Evolutionary conservation across 139 green algal species (phyloP).

Genomic region (Coelastrella sp.): DNA sequence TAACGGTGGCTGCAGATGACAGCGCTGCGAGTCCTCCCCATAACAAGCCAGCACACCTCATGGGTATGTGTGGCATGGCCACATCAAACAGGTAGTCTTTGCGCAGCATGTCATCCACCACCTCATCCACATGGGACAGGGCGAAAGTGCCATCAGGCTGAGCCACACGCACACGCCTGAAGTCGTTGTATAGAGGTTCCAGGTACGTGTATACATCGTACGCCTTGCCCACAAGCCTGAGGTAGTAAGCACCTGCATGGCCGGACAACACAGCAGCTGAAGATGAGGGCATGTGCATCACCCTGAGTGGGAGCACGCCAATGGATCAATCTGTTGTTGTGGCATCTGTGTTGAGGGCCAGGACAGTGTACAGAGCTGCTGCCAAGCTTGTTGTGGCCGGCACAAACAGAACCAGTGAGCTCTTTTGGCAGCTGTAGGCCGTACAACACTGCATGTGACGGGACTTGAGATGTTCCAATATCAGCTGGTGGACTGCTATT

Average conservation of each 20-base stretch:
- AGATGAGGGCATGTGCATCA: not conserved
- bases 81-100: slow-evolving; percentile 96
- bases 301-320: not conserved
- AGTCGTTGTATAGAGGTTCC: slow-evolving; percentile 98
- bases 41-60: slow-evolving; percentile 50
- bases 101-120: slow-evolving; percentile 93
- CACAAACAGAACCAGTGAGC: no score
- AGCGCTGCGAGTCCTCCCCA: no score
- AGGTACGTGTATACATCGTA: slow-evolving; percentile 97
- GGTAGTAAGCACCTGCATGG: slow-evolving; percentile 93
- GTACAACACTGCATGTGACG: not conserved
- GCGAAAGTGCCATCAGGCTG: slow-evolving; percentile 73
- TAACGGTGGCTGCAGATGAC: no score
- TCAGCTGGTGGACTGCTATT: not conserved
- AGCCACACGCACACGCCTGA: slow-evolving; percentile 80
- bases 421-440: not conserved
- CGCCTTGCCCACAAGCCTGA: slow-evolving; percentile 90
- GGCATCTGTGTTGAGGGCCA: no score
- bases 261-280: not conserved
- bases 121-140: slow-evolving; percentile 88
- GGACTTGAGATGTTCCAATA: not conserved
- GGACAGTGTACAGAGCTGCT: no score
- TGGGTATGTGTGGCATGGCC: slow-evolving; percentile 87
- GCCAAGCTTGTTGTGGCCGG: not conserved
- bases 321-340: not conserved